A percentile compares a stretch with the other conserved stretches of the same genome.
Conservation (phyloP, 2,329 filamentous ascomycete species). For the Gremmenia infestans region DNA sequence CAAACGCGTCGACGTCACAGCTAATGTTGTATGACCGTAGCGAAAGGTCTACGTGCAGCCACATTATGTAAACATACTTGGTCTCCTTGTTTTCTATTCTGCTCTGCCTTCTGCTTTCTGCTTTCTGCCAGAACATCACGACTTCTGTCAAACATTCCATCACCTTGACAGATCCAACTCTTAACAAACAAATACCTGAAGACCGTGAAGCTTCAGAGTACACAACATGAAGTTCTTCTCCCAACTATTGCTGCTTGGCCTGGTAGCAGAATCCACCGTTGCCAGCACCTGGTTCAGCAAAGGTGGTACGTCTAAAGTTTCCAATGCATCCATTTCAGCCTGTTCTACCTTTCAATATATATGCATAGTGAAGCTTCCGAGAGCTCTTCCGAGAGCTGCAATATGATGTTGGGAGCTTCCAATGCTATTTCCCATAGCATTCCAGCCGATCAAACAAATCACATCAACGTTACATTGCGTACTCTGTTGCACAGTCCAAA, state of each 20-base stretch:
- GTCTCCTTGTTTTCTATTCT: background rate
- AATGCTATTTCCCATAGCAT: background rate
- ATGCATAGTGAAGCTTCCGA: conserved; percentile 1
- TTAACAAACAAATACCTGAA: background rate
- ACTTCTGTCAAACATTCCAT: background rate
- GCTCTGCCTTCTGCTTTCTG: background rate
- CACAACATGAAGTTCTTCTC: conserved; percentile 71
- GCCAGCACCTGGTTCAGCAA: conserved; percentile 84
- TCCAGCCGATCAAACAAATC: background rate
- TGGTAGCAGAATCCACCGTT: conserved; percentile 64
- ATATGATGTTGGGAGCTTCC: background rate
- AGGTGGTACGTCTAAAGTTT: conserved; percentile 57
- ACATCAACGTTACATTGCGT: background rate
- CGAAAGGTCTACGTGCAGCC: no score
- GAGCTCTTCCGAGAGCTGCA: conserved; percentile 10
- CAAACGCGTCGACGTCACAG: background rate
- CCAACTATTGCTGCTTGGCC: conserved; percentile 63
- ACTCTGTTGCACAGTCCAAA: background rate
- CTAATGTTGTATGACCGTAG: background rate
- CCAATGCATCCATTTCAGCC: conserved; percentile 4
- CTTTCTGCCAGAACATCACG: background rate
- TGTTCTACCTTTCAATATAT: conserved; percentile 1
- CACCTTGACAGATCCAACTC: background rate
- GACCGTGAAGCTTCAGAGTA: background rate
- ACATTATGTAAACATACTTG: no score